A percentile compares a stretch with the other conserved stretches of the same genome.
Conservation (phyloP, 2,329 filamentous ascomycete genomes). For the Epichloe typhina region DNA sequence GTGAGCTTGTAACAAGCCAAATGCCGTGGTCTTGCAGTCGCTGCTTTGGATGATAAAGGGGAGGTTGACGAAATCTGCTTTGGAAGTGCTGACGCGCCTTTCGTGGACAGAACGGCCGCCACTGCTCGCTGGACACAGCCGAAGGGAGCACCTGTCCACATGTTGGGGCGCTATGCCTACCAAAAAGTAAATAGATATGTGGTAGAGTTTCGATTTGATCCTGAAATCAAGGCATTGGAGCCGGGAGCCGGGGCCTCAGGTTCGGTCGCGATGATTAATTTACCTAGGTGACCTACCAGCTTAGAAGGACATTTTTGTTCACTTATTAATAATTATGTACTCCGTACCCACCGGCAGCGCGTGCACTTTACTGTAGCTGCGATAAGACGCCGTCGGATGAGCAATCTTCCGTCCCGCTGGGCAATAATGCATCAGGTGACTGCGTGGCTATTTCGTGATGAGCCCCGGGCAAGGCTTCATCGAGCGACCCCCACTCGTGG, state of each 20-base stretch:
- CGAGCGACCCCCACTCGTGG: background rate
- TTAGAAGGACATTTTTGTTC: background rate
- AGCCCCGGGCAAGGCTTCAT: background rate
- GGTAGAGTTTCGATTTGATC: background rate
- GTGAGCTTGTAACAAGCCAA: background rate
- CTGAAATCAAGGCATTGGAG: background rate
- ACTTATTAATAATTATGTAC: too few species aligned
- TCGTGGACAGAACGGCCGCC: constrained; percentile 8
- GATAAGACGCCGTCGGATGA: background rate
- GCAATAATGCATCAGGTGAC: constrained; percentile 19
- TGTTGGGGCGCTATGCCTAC: background rate
- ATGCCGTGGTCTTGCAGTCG: background rate
- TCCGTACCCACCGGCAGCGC: too few species aligned
- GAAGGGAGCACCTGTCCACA: constrained; percentile 1
- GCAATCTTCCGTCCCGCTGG: constrained; percentile 5
- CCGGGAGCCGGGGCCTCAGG: background rate
- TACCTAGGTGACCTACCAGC: background rate
- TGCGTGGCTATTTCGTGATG: constrained; percentile 19
- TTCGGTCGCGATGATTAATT: background rate
- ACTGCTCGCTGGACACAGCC: constrained; percentile 8
- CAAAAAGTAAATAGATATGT: background rate
- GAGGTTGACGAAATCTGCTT: background rate
- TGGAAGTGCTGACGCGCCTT: constrained; percentile 5
- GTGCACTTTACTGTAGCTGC: too few species aligned
- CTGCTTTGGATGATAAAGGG: background rate